A percentile compares a stretch with the other conserved stretches of the same genome.
Evolutionary conservation across 2,329 filamentous ascomycete species (phyloP).

Genomic region (Pyrenophora seminiperda): DNA sequence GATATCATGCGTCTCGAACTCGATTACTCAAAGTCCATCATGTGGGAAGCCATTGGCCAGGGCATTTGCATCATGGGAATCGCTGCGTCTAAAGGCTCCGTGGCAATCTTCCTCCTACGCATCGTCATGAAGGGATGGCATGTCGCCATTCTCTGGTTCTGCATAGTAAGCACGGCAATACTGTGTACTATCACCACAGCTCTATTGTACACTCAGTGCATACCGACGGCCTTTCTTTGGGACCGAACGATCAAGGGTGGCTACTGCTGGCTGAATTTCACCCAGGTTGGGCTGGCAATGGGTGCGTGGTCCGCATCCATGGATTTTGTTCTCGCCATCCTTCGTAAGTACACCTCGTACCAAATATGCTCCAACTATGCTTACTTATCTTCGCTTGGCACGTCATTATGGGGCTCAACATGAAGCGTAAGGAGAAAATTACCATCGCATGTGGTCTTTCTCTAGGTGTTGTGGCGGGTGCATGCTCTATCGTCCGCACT

Average conservation of each 20-base stretch:
- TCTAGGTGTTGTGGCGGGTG: conserved; percentile 40
- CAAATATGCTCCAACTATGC: not conserved
- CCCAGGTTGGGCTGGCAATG: conserved; percentile 35
- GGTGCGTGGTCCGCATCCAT: conserved; percentile 42
- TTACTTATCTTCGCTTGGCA: conserved; percentile 31
- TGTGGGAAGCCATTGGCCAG: conserved; percentile 40
- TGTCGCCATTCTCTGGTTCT: conserved; percentile 38
- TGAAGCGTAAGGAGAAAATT: conserved; percentile 44
- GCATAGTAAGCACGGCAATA: conserved; percentile 33
- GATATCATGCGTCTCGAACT: conserved; percentile 21
- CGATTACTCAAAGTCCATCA: conserved; percentile 39
- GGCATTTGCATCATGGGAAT: conserved; percentile 42
- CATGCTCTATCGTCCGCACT: conserved; percentile 41
- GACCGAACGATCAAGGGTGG: conserved; percentile 32
- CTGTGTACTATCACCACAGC: conserved; percentile 36
- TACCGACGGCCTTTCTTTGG: conserved; percentile 36
- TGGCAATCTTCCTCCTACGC: conserved; percentile 39
- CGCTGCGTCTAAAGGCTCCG: conserved; percentile 37
- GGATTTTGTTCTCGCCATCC: conserved; percentile 45
- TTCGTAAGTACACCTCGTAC: conserved; percentile 20
- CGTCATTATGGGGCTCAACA: conserved; percentile 41
- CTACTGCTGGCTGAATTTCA: conserved; percentile 37
- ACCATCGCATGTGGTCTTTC: conserved; percentile 39
- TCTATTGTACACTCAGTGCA: conserved; percentile 36
- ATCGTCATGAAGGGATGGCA: conserved; percentile 40